Evolutionary conservation across 768 basidiomycete species (phyloP).

Genomic region (Mycena alexandri): DNA sequence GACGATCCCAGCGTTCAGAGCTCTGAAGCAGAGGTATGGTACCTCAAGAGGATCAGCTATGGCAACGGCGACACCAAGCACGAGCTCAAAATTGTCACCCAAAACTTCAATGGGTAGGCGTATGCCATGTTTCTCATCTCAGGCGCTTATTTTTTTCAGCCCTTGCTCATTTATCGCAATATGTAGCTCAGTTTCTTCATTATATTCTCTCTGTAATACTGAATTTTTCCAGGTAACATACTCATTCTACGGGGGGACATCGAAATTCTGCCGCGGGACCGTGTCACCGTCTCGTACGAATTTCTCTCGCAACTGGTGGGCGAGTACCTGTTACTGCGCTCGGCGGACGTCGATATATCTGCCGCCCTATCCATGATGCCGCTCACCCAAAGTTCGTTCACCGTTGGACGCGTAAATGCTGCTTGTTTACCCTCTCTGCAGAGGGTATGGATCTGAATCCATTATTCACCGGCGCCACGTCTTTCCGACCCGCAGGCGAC

Average conservation of each 20-base stretch:
- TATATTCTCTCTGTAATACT: conserved; percentile 14
- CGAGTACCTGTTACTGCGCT: conserved; percentile 78
- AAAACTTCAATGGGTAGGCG: conserved; percentile 86
- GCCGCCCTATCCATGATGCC: conserved; percentile 84
- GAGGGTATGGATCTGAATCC: conserved; percentile 94
- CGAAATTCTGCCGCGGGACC: conserved; percentile 73
- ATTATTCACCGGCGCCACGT: conserved; percentile 75
- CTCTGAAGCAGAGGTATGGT: conserved; percentile 77
- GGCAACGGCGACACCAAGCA: conserved; percentile 46
- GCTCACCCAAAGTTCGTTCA: conserved; percentile 75
- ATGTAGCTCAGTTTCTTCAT: conserved; percentile 59
- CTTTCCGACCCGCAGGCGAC: conserved; percentile 74
- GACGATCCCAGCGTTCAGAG: conserved; percentile 20
- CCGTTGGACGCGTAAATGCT: not conserved
- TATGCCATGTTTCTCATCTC: conserved; percentile 12
- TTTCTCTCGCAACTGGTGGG: conserved; percentile 87
- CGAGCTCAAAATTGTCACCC: conserved; percentile 76
- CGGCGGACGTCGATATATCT: conserved; percentile 72
- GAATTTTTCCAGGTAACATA: conserved; percentile 75
- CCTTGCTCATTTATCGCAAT: conserved; percentile 94
- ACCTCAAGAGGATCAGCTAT: conserved; percentile 77
- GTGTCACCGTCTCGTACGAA: conserved; percentile 84
- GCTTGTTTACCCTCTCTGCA: conserved; percentile 42
- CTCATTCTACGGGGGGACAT: conserved; percentile 89
- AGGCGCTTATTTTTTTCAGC: conserved; percentile 53